phyloP scores from a whole-genome alignment of 2,329 filamentous ascomycete species.

The Alternaria consortialis region DNA sequence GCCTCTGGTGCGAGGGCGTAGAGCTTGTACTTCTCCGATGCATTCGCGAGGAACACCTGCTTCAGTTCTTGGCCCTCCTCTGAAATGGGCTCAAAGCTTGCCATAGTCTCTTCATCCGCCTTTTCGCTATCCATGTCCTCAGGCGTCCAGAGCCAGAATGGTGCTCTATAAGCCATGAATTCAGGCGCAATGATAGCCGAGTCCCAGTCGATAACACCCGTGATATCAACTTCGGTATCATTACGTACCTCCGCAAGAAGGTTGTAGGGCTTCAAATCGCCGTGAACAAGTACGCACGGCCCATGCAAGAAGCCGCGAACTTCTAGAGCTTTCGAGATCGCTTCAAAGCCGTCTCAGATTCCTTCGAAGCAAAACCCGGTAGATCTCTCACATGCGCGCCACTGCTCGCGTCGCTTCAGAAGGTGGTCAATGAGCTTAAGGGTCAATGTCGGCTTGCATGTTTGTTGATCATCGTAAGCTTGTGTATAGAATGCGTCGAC shows the following conservation, averaged over 20 bases:
- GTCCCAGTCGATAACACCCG: slow-evolving; percentile 49
- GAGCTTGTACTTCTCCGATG: slow-evolving; percentile 30
- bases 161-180: slow-evolving; percentile 45
- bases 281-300: slow-evolving; percentile 29
- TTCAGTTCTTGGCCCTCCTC: slow-evolving; percentile 33
- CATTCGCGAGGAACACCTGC: slow-evolving; percentile 35
- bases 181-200: slow-evolving; percentile 40
- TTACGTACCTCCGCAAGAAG: slow-evolving; percentile 33
- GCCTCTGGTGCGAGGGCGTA: slow-evolving; percentile 38
- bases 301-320: slow-evolving; percentile 17
- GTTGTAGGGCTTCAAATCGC: slow-evolving; percentile 41
- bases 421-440: slow-evolving; percentile 5
- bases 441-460: background rate
- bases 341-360: slow-evolving; percentile 20
- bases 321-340: slow-evolving; percentile 20
- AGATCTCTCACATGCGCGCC: slow-evolving; percentile 5
- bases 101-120: background rate
- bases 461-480: background rate
- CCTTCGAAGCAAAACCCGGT: slow-evolving; percentile 7
- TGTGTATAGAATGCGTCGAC: slow-evolving; percentile 10
- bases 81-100: background rate
- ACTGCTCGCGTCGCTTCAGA: slow-evolving; percentile 17
- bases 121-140: background rate
- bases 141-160: slow-evolving; percentile 43
- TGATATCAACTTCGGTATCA: slow-evolving; percentile 18